Conservation (phyloP, 495 filamentous ascomycete species). For the Cladorrhinum samala region DNA sequence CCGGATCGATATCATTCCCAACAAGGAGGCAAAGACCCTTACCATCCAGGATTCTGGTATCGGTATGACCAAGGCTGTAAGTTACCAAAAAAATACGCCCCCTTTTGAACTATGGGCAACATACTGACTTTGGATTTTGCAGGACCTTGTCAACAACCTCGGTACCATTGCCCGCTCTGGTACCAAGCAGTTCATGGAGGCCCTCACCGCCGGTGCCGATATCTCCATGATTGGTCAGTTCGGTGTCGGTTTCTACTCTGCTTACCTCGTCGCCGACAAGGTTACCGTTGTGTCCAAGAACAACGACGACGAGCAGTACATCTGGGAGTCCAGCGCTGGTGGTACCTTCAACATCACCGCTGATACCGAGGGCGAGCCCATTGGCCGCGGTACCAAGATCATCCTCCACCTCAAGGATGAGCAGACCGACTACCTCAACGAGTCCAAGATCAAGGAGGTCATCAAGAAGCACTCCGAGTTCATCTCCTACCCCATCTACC, state of each 20-base stretch:
- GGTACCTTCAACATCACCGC: slow-evolving; percentile 92
- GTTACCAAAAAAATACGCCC: too few species aligned
- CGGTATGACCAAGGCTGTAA: slow-evolving; percentile 99
- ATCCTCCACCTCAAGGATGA: slow-evolving; percentile 99
- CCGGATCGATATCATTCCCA: slow-evolving; percentile 94
- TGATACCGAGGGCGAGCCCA: slow-evolving; percentile 83
- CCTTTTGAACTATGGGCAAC: background rate
- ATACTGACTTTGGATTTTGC: slow-evolving; percentile 20
- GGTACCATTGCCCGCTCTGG: slow-evolving; percentile 98
- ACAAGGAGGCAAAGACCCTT: slow-evolving; percentile 94
- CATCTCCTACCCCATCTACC: slow-evolving; percentile 99
- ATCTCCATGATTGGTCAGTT: slow-evolving; percentile 99
- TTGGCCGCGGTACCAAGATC: slow-evolving; percentile 95
- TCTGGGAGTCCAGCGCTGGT: slow-evolving; percentile 97
- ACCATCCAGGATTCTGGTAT: slow-evolving; percentile 97
- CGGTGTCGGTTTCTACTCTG: slow-evolving; percentile 99
- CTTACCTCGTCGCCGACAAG: slow-evolving; percentile 95
- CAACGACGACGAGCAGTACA: slow-evolving; percentile 99
- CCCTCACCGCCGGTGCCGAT: slow-evolving; percentile 94
- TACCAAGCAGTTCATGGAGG: slow-evolving; percentile 99
- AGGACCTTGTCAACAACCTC: slow-evolving; percentile 99
- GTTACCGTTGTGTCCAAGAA: slow-evolving; percentile 95
- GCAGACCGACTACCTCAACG: slow-evolving; percentile 96
- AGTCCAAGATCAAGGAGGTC: slow-evolving; percentile 99
- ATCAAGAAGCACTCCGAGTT: slow-evolving; percentile 99